phyloP scores from a whole-genome alignment of 306 rosid genomes.

The Vicia faba region DNA sequence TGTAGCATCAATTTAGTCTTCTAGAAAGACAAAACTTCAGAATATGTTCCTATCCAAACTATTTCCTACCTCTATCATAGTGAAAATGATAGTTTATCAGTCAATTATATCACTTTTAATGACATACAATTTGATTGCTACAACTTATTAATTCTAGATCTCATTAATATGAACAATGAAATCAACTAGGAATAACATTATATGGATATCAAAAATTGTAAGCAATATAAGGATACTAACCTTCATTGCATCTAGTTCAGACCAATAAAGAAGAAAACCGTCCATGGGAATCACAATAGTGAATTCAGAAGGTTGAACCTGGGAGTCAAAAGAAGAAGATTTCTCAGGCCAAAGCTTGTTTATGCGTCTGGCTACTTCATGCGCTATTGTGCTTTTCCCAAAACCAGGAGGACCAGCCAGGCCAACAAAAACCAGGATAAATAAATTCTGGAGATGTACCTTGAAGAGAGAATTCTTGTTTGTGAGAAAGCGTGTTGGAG shows the following conservation, averaged over 20 bases:
- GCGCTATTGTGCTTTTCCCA: constrained; percentile 82
- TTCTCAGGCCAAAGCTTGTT: constrained; percentile 72
- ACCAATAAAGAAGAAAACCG: constrained; percentile 89
- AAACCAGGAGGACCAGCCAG: constrained; percentile 98
- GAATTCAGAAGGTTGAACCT: constrained; percentile 58
- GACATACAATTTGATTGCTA: constrained; percentile 11
- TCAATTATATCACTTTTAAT: constrained; percentile 6
- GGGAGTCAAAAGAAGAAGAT: constrained; percentile 63
- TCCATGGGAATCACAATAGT: constrained; percentile 87
- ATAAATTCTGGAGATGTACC: constrained; percentile 36
- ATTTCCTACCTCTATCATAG: constrained; percentile 13
- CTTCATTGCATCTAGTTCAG: constrained; percentile 91
- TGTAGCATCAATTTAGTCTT: constrained; percentile 14
- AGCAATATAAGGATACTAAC: constrained; percentile 45
- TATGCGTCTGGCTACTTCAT: constrained; percentile 69
- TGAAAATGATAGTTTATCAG: constrained; percentile 23
- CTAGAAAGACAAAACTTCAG: constrained; percentile 19
- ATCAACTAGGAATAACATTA: constrained; percentile 32
- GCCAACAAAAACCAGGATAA: constrained; percentile 68
- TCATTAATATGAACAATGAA: constrained; percentile 25
- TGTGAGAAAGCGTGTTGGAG: constrained; percentile 37
- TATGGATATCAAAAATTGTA: constrained; percentile 28
- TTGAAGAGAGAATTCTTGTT: constrained; percentile 47
- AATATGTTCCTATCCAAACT: constrained; percentile 9
- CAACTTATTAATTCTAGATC: constrained; percentile 26